phyloP scores from a whole-genome alignment of 331 rosid genomes.

The Quercus phellos region DNA sequence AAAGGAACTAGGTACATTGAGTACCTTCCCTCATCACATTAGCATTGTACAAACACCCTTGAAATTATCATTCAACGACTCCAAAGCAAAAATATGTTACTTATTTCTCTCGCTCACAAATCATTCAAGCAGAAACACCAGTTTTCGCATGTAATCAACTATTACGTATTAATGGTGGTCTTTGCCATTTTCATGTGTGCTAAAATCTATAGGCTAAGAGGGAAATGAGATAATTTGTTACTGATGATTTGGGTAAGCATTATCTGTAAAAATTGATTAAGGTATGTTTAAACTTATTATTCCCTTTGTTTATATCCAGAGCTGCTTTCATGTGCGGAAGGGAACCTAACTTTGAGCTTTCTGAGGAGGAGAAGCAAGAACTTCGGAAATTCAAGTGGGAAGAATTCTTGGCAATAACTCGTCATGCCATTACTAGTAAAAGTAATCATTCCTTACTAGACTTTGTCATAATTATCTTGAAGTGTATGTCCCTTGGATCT shows the following conservation, averaged over 20 bases:
- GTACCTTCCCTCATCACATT: too few species aligned
- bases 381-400: slow-evolving; percentile 73
- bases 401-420: slow-evolving; percentile 75
- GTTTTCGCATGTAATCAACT: neutral
- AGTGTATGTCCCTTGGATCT: neutral
- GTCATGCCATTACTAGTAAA: slow-evolving; percentile 66
- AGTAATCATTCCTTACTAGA: slow-evolving; percentile 42
- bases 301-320: slow-evolving; percentile 34
- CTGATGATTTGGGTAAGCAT: neutral
- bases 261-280: neutral
- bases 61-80: neutral
- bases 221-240: neutral
- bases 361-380: slow-evolving; percentile 69
- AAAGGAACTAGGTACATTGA: too few species aligned
- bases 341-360: slow-evolving; percentile 90
- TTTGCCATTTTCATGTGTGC: neutral
- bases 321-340: slow-evolving; percentile 99
- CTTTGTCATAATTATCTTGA: neutral
- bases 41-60: neutral
- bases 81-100: neutral
- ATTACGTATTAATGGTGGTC: neutral
- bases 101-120: neutral
- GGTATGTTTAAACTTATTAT: neutral
- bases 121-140: too few species aligned
- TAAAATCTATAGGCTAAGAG: neutral